phyloP scores from a whole-genome alignment of 75 land plant genomes.

The Cunninghamia lanceolata region DNA sequence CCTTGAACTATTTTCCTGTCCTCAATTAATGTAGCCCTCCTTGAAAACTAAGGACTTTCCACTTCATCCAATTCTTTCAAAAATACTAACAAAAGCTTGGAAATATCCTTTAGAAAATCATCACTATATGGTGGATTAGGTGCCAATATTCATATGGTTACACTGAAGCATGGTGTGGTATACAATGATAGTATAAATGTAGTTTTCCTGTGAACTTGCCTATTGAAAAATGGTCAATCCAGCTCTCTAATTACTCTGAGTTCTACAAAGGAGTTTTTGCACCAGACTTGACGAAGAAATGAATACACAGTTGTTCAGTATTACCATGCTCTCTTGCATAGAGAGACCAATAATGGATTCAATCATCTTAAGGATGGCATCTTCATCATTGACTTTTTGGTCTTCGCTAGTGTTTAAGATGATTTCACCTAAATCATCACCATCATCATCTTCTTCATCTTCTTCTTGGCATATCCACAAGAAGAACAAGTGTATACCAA shows the following conservation, averaged over 20 bases:
- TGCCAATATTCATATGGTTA: too few species aligned
- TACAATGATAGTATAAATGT: slow-evolving; percentile 3
- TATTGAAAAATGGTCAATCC: slow-evolving; percentile 44
- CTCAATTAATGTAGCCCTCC: too few species aligned
- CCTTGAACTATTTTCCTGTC: too few species aligned
- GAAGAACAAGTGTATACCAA: too few species aligned
- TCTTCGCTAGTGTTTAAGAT: background rate
- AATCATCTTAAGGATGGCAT: background rate
- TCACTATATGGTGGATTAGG: too few species aligned
- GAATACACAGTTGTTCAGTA: slow-evolving; percentile 22
- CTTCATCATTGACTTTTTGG: background rate
- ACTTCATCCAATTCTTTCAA: too few species aligned
- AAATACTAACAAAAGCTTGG: too few species aligned
- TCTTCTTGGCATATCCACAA: background rate
- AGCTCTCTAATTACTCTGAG: slow-evolving; percentile 39
- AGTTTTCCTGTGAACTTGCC: slow-evolving; percentile 24
- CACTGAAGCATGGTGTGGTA: slow-evolving; percentile 45
- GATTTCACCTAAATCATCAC: background rate
- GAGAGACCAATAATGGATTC: slow-evolving; percentile 10
- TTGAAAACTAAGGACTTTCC: too few species aligned
- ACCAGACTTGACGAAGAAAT: slow-evolving; percentile 23
- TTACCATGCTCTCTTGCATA: slow-evolving; percentile 17
- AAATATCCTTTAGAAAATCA: too few species aligned
- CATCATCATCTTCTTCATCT: background rate
- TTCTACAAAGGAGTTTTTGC: slow-evolving; percentile 28